Base-by-base conservation (phyloP, 2,329 filamentous ascomycete species). In the Xylaria sp. region DNA sequence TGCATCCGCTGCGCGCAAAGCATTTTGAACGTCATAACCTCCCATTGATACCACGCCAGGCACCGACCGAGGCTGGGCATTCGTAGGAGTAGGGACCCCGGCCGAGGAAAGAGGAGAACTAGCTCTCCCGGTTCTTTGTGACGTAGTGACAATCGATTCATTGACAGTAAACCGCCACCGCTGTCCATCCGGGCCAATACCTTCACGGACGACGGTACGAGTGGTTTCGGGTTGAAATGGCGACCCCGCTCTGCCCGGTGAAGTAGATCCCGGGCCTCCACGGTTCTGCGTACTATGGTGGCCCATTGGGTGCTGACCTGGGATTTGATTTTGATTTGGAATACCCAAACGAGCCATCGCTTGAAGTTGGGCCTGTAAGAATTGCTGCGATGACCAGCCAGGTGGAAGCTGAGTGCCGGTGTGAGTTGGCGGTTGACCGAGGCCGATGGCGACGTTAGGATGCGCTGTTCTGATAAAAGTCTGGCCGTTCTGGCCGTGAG, bases 101-200 rank as follows among this genome's bases (percentile, higher is more conserved):
- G 71, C 54, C 60, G 69, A 60, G 50, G 74, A 62, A 51, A 75
- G 72, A 27, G 75, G 75, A n/a, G 73, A 75, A 40, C 68, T 69
- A 10, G 73, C 71, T 68, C 75, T 68, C 70, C 68, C 40, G 29
- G 75, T 55, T 53, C 60, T 63, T 69, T 66, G 65, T 60, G 42
- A 25, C 47, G 72, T 66, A 65, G 61, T 72, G 37, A 65, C 44
- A 10, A 78, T 68, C 2, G 81, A 80, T 69, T 86, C 84, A 72
- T 86, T 87, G 62, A 85, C 79, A 2, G 84, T 86, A 62, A 87
- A 79, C 50, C 84, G 83, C 82, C 84, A 86, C 65, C 84, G 80
- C 66, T 85, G 81, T 18, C 86, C 86, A 71, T 87, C 84, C 10
- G 85, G 83, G 0, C 83, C 83, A 37, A 84, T 73, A 9, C 82